Percentiles rank a stretch among this genome's conserved stretches.
Conservation (phyloP, 352 stramenopile species). For the Vaucheria bursata region DNA sequence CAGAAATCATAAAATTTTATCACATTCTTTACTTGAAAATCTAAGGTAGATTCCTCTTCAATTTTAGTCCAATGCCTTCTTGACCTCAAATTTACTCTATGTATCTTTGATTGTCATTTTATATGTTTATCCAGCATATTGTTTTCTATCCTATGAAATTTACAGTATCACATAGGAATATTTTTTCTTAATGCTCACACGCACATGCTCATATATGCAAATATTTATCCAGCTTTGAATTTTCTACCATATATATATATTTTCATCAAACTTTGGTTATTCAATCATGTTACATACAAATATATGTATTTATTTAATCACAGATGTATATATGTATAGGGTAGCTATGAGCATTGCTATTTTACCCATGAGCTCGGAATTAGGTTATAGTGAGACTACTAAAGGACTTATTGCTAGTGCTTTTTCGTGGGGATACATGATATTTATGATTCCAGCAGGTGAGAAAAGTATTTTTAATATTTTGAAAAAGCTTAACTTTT, state of each 20-base stretch:
- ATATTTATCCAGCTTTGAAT: not conserved
- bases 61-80: too few relatives aligned
- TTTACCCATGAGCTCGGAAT: slow-evolving; percentile 33
- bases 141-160: too few relatives aligned
- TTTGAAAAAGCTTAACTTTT: too few relatives aligned
- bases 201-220: not conserved
- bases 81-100: too few relatives aligned
- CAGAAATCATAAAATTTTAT: too few relatives aligned
- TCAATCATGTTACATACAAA: not conserved
- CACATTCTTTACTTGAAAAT: too few relatives aligned
- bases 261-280: not conserved
- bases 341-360: slow-evolving; percentile 46
- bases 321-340: not conserved
- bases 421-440: slow-evolving; percentile 47
- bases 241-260: not conserved
- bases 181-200: not conserved
- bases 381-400: slow-evolving; percentile 39
- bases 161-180: not conserved
- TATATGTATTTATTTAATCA: not conserved
- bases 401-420: slow-evolving; percentile 46
- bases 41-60: too few relatives aligned
- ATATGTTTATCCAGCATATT: too few relatives aligned
- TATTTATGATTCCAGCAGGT: slow-evolving; percentile 40
- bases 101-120: too few relatives aligned
- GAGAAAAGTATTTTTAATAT: too few relatives aligned